Evolutionary conservation across 352 stramenopile genomes (phyloP), one percentile per base, ranked within the genome.

Genomic region (Pythium brachiatum): DNA sequence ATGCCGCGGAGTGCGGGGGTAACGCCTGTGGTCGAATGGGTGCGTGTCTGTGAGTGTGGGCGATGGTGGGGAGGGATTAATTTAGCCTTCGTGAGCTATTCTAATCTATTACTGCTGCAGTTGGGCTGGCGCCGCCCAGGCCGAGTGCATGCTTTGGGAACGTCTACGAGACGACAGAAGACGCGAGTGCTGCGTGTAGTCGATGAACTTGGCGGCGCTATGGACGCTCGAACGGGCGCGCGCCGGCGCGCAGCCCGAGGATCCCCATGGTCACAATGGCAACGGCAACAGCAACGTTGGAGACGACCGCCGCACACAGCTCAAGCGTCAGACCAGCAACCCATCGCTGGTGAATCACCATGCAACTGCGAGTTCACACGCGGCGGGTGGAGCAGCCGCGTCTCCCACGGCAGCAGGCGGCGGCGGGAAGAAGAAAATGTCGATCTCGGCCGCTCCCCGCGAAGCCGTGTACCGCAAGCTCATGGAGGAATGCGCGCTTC

Each of bases 171-270:
- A 21, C n/a, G 41, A 21, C 1, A 26, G 41, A 27, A 26, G n/a
- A 48, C n/a, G 7, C 41, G 12, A n/a, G 18, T 11, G 20, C 25
- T 15, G 12, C 25, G 15, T 11, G 25, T 6, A 20, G 50, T 21
- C 25, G 25, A 89, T 89, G 79, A 76, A 89, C 66, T 64, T 89
- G 27, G 27, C 68, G 18, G 63, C 74, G 53, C 72, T 89, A 18
- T 89, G 80, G 80, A 62, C 57, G 8, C 75, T 73, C 23, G 80
- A 89, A 62, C 80, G 77, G 56, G 43, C 72, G 50, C 80, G 80
- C 3, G 29, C 87, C 2, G 27, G 63, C 11, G 57, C 63, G 15
- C 36, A 67, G 18, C 25, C 70, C 11, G 39, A 68, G 26, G 41
- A 59, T 6, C 9, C 50, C 29, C 56, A 66, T 46, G 50, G 52